phyloP scores from a whole-genome alignment of 192 early-diverging fungal genomes.

The Linnemannia hyalina region DNA sequence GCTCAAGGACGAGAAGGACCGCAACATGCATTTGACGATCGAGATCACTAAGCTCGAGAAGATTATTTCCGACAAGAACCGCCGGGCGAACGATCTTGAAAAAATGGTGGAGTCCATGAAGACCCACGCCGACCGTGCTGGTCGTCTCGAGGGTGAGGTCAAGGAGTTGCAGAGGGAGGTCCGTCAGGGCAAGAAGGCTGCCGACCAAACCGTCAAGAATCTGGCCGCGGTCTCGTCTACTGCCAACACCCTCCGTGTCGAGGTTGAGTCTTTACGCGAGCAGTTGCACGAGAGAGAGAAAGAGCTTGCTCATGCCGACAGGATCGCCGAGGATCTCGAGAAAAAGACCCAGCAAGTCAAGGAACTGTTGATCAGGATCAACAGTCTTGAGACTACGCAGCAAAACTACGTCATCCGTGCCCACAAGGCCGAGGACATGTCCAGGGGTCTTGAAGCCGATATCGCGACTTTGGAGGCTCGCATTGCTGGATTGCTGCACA shows the following conservation, averaged over 20 bases:
- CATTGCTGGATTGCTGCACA: conserved; percentile 5
- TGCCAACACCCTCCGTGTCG: conserved; percentile 27
- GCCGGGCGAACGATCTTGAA: conserved; percentile 10
- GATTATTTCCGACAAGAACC: conserved; percentile 20
- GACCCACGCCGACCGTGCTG: conserved; percentile 1
- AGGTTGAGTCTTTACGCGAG: conserved; percentile 29
- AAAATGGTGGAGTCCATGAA: conserved; percentile 17
- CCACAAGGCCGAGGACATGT: conserved; percentile 9
- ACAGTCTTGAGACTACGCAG: conserved; percentile 14
- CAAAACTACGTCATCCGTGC: neutral
- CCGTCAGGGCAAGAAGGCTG: neutral
- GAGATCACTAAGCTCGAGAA: conserved; percentile 36
- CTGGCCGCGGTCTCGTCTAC: conserved; percentile 21
- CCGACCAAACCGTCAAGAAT: conserved; percentile 13
- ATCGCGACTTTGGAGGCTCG: neutral
- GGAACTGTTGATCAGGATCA: conserved; percentile 16
- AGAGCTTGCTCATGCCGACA: neutral
- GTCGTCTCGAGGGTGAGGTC: conserved; percentile 17
- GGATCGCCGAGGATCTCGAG: conserved; percentile 6
- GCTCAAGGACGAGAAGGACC: conserved; percentile 14
- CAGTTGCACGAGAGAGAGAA: conserved; percentile 7
- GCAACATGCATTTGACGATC: conserved; percentile 12
- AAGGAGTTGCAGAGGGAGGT: conserved; percentile 7
- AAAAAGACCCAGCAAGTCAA: conserved; percentile 9
- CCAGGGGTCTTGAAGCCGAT: conserved; percentile 17